phyloP scores from a whole-genome alignment of 345 rosid species.

The Pistacia vera region DNA sequence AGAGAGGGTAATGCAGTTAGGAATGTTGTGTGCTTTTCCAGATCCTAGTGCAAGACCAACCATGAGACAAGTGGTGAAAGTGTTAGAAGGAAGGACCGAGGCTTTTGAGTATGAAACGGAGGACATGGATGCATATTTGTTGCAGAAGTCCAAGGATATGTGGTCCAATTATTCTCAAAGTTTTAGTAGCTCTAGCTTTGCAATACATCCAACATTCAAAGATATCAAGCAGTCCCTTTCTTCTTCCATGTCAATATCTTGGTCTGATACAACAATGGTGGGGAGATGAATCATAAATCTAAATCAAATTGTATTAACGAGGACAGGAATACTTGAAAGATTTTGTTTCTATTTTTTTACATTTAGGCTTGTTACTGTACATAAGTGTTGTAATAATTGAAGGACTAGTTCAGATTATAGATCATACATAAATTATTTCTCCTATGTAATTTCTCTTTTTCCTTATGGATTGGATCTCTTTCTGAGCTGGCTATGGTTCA shows the following conservation, averaged over 20 bases:
- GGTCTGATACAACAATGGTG: slow-evolving; percentile 37
- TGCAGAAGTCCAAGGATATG: slow-evolving; percentile 33
- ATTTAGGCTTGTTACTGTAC: background rate
- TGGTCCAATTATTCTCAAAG: slow-evolving; percentile 35
- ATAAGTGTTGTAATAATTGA: background rate
- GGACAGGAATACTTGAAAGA: no score
- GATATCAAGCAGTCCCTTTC: slow-evolving; percentile 39
- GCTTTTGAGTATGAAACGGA: slow-evolving; percentile 45
- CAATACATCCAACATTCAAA: slow-evolving; percentile 54
- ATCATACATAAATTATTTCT: background rate
- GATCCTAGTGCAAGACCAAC: slow-evolving; percentile 56
- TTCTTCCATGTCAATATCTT: slow-evolving; percentile 44
- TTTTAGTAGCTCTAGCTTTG: slow-evolving; percentile 11
- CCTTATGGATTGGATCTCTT: background rate
- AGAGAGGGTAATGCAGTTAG: slow-evolving; percentile 57
- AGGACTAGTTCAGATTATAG: background rate
- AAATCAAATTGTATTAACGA: background rate
- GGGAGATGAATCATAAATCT: slow-evolving; percentile 37
- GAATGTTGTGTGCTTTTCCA: slow-evolving; percentile 64
- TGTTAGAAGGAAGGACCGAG: slow-evolving; percentile 56
- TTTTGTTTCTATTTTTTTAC: background rate
- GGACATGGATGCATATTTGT: slow-evolving; percentile 52
- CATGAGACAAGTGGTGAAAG: slow-evolving; percentile 78
- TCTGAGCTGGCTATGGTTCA: no score
- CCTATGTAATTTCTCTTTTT: no score